These are phyloP conservation scores for Entrophospora sp. DNA, from an alignment of 192 early-diverging fungal genomes.

Conservation along the genomic window DNA sequence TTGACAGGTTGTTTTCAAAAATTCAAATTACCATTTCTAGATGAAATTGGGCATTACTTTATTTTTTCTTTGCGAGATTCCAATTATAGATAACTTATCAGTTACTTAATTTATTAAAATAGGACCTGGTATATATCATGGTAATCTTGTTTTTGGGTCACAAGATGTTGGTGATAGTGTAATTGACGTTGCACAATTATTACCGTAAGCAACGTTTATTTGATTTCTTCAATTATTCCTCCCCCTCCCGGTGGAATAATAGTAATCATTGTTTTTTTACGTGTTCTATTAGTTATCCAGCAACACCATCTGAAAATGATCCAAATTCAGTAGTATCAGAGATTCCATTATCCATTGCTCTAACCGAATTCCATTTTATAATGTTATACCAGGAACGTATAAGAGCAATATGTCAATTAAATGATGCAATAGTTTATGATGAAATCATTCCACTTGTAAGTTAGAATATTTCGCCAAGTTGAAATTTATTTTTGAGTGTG, in stretches of 20 bases:
- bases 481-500: no score
- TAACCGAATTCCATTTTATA: constrained; percentile 87
- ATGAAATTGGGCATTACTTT: no score
- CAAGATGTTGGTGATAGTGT: constrained; percentile 71
- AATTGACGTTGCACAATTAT: constrained; percentile 68
- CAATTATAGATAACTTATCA: no score
- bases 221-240: not conserved
- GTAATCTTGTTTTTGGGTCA: constrained; percentile 67
- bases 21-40: not conserved
- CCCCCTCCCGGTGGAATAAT: no score
- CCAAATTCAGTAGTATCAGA: constrained; percentile 30
- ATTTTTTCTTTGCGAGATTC: no score
- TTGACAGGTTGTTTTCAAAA: constrained; percentile 49
- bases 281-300: constrained; percentile 49
- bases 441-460: constrained; percentile 65
- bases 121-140: constrained; percentile 81
- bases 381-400: constrained; percentile 72
- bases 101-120: not conserved
- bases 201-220: constrained; percentile 52
- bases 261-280: no score
- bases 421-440: constrained; percentile 74
- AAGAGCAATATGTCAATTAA: constrained; percentile 72
- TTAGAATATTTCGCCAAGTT: no score
- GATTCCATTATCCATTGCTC: constrained; percentile 63
- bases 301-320: constrained; percentile 31